These are phyloP conservation scores for Pseudocercospora fijiensis DNA, from an alignment of 2,329 filamentous ascomycete genomes.

Conservation along the genomic window DNA sequence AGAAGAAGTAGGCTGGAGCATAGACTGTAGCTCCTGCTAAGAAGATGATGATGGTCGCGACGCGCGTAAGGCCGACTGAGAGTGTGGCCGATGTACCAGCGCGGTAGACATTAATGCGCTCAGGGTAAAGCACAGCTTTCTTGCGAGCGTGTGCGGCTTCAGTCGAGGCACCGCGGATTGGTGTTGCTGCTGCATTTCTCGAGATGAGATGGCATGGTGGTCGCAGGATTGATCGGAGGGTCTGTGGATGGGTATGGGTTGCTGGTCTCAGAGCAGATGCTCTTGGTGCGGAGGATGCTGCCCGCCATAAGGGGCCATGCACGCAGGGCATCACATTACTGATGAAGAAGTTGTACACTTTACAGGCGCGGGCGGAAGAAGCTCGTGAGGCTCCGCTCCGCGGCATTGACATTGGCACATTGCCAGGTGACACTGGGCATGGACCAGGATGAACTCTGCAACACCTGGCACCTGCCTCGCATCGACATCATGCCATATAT, in stretches of 20 bases:
- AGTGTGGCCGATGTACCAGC: slow-evolving; percentile 66
- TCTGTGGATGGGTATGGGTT: not conserved
- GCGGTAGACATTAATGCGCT: slow-evolving; percentile 69
- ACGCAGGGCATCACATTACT: slow-evolving; percentile 30
- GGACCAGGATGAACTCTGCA: not conserved
- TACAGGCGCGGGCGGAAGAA: not conserved
- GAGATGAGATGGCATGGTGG: not conserved
- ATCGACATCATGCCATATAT: no score
- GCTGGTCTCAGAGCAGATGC: not conserved
- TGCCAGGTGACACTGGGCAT: no score
- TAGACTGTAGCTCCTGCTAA: slow-evolving; percentile 61
- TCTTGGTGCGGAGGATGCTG: slow-evolving; percentile 4
- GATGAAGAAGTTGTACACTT: not conserved
- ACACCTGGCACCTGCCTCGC: not conserved
- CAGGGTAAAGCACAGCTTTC: slow-evolving; percentile 48
- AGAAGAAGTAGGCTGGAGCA: slow-evolving; percentile 56
- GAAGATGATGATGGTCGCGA: slow-evolving; percentile 69
- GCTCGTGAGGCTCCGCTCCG: no score
- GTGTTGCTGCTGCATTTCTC: slow-evolving; percentile 7
- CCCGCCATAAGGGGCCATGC: slow-evolving; percentile 18
- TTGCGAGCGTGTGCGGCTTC: not conserved
- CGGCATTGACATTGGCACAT: no score
- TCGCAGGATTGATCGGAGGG: not conserved
- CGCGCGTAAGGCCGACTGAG: slow-evolving; percentile 68
- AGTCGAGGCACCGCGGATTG: slow-evolving; percentile 7